phyloP scores from a whole-genome alignment of 352 stramenopile species.

The Saprolegnia diclina region DNA sequence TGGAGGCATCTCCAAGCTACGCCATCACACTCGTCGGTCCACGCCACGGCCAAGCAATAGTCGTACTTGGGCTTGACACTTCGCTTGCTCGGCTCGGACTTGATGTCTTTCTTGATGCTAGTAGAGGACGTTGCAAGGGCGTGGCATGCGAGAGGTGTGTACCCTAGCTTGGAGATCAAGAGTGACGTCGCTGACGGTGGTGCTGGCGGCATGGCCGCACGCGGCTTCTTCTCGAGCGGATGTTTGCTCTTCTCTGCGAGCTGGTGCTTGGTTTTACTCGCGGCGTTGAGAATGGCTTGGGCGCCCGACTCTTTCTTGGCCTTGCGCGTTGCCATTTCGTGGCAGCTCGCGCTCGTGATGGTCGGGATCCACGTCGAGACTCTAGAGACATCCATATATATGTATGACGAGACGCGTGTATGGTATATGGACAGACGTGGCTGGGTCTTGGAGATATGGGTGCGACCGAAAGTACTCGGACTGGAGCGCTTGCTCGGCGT shows the following conservation, averaged over 20 bases:
- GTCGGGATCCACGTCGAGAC: conserved; percentile 7
- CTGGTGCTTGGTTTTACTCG: conserved; percentile 16
- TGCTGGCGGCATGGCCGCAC: background rate
- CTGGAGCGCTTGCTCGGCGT: conserved; percentile 86
- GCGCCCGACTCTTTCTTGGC: conserved; percentile 19
- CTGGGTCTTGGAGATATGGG: conserved; percentile 32
- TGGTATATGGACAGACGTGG: background rate
- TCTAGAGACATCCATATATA: background rate
- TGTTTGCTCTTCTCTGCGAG: conserved; percentile 15
- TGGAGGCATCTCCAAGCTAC: background rate
- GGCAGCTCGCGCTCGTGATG: conserved; percentile 12
- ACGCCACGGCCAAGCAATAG: background rate
- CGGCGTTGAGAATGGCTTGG: conserved; percentile 19
- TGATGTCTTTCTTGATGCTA: conserved; percentile 5
- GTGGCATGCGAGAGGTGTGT: background rate
- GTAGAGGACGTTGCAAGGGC: background rate
- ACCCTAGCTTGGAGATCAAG: background rate
- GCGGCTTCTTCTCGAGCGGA: conserved; percentile 2
- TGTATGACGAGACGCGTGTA: background rate
- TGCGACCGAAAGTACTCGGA: conserved; percentile 91
- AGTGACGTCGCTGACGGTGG: background rate
- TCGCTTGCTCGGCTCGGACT: background rate
- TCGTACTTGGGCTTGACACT: background rate
- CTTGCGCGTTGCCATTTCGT: conserved; percentile 27
- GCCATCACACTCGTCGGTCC: too few species aligned